Conservation (phyloP, 441 rosid species). For the Breynia disticha region DNA sequence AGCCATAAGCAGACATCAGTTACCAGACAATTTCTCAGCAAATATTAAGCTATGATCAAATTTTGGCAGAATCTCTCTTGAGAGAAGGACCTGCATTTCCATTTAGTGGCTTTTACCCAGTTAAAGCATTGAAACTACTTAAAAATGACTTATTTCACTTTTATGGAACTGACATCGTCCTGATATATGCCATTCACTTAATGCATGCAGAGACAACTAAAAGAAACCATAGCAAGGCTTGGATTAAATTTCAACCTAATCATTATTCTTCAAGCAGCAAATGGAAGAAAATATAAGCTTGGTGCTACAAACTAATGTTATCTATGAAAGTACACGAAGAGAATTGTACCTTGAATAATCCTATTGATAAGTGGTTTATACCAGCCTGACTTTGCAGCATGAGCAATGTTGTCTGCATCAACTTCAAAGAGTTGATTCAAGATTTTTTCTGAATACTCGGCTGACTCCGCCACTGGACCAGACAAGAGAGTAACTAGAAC, state of each 20-base stretch:
- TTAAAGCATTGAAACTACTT: background rate
- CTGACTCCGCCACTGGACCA: conserved; percentile 43
- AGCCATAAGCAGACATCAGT: no score
- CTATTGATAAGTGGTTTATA: conserved; percentile 48
- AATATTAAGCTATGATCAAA: no score
- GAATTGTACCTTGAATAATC: conserved; percentile 40
- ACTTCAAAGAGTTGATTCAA: conserved; percentile 41
- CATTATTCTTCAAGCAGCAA: conserved; percentile 3
- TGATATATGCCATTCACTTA: background rate
- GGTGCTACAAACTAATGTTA: conserved; percentile 1
- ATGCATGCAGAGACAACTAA: background rate
- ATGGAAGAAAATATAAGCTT: background rate
- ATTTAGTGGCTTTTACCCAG: background rate
- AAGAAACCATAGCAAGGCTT: background rate
- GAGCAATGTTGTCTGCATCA: conserved; percentile 42
- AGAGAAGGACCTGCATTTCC: background rate
- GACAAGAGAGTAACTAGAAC: conserved; percentile 50
- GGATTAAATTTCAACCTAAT: conserved; percentile 1
- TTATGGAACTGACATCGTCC: background rate
- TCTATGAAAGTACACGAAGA: background rate
- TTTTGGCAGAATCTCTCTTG: background rate
- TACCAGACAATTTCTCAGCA: no score
- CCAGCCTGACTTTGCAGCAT: conserved; percentile 57
- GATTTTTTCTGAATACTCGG: conserved; percentile 37
- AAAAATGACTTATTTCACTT: no score